phyloP scores from a whole-genome alignment of 2,329 filamentous ascomycete genomes.

The Aspergillus hortae region DNA sequence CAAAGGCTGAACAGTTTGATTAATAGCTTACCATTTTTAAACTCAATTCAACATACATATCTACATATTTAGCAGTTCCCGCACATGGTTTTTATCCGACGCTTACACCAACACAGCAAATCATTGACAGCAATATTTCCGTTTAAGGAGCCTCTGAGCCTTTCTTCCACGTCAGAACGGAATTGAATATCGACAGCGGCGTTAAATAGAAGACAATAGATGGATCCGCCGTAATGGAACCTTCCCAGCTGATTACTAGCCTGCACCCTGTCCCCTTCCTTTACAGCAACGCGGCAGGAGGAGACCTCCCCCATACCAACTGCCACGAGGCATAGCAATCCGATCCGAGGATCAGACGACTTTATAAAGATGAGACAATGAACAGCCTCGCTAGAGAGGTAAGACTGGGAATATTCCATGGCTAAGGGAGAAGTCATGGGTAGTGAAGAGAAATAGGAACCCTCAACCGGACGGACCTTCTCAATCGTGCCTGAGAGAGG shows the following conservation, averaged over 20 bases:
- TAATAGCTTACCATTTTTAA: background rate
- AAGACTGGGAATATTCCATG: constrained; percentile 1
- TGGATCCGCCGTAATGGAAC: background rate
- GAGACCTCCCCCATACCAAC: background rate
- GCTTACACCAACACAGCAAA: background rate
- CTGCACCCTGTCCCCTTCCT: background rate
- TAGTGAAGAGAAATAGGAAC: background rate
- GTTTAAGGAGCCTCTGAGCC: background rate
- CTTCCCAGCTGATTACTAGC: background rate
- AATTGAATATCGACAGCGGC: background rate
- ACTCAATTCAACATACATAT: too few species aligned
- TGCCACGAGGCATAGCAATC: background rate
- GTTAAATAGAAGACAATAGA: background rate
- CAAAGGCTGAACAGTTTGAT: background rate
- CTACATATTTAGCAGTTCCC: background rate
- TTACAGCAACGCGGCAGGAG: background rate
- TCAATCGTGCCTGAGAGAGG: constrained; percentile 1
- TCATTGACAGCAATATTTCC: background rate
- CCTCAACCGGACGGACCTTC: background rate
- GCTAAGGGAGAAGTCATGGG: background rate
- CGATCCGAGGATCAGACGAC: background rate
- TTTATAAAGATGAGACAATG: background rate
- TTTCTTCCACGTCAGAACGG: background rate
- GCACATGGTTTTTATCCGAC: background rate
- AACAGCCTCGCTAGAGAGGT: background rate